Conservation (phyloP, 2,329 filamentous ascomycete species). For the Annulohypoxylon truncatum region DNA sequence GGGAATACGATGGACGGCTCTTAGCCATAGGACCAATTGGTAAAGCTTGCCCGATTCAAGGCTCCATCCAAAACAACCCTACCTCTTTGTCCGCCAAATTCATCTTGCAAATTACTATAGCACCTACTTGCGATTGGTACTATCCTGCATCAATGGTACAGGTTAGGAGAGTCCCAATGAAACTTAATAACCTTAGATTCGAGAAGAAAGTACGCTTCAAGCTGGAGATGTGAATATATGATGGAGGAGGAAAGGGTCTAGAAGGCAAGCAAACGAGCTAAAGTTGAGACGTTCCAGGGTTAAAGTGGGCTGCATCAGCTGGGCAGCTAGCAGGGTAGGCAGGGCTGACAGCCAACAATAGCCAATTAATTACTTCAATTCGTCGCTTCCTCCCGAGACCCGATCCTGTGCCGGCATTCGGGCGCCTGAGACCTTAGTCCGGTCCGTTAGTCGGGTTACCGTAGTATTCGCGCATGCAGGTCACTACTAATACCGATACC, state of each 20-base stretch:
- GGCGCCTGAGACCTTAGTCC: background rate
- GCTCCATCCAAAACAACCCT: background rate
- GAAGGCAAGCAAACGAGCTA: background rate
- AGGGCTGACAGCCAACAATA: background rate
- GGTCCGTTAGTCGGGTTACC: slow-evolving; percentile 22
- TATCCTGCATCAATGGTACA: background rate
- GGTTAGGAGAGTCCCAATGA: background rate
- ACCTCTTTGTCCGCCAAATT: background rate
- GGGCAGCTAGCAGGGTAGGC: slow-evolving; percentile 3
- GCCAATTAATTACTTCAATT: background rate
- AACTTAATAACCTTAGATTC: background rate
- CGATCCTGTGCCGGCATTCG: slow-evolving; percentile 23
- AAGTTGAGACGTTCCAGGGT: background rate
- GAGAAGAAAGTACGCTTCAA: background rate
- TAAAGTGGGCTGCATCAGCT: slow-evolving; percentile 2
- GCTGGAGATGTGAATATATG: background rate
- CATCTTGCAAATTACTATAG: slow-evolving; percentile 1
- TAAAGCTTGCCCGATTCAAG: background rate
- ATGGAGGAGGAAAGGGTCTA: background rate
- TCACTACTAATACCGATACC: slow-evolving; percentile 10
- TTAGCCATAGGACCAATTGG: background rate
- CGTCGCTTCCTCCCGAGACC: slow-evolving; percentile 17
- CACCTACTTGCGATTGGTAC: slow-evolving; percentile 5
- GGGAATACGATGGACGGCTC: background rate
- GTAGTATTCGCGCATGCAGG: slow-evolving; percentile 1